Conservation (phyloP, 2,329 filamentous ascomycete species). For the Aureobasidium zeae region DNA sequence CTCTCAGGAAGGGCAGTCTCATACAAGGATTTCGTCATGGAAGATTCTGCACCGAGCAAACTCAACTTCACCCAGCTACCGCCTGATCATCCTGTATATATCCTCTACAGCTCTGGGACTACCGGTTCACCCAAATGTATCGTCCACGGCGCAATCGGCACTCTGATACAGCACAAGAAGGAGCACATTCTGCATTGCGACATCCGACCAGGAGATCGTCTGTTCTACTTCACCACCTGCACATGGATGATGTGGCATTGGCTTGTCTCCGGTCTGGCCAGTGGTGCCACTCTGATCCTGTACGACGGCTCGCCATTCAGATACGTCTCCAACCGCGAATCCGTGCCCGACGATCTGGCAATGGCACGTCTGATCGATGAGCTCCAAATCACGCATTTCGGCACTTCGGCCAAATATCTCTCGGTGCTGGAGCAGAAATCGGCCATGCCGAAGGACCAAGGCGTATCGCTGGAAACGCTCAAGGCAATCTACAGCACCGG, state of each 20-base stretch:
- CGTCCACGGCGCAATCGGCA: conserved; percentile 82
- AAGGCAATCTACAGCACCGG: conserved; percentile 90
- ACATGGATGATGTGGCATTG: conserved; percentile 99
- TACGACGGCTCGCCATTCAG: conserved; percentile 90
- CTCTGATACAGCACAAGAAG: conserved; percentile 93
- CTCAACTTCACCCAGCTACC: conserved; percentile 62
- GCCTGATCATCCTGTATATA: conserved; percentile 83
- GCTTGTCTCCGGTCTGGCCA: conserved; percentile 77
- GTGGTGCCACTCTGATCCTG: conserved; percentile 71
- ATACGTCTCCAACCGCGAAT: conserved; percentile 38
- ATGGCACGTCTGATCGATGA: conserved; percentile 75
- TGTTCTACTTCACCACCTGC: conserved; percentile 91
- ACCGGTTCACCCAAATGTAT: conserved; percentile 86
- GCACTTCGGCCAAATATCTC: conserved; percentile 89
- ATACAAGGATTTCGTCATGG: conserved; percentile 31
- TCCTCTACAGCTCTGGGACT: conserved; percentile 87
- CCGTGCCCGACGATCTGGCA: conserved; percentile 62
- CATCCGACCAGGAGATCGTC: conserved; percentile 58
- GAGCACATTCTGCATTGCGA: conserved; percentile 85
- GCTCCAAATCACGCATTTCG: conserved; percentile 80
- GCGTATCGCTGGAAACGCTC: conserved; percentile 51
- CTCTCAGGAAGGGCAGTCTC: conserved; percentile 28
- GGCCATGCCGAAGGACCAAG: conserved; percentile 47
- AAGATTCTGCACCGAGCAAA: conserved; percentile 28
- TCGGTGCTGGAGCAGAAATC: conserved; percentile 76